Evolutionary conservation across 2,329 filamentous ascomycete species (phyloP).

Genomic region (Cladophialophora bantiana): DNA sequence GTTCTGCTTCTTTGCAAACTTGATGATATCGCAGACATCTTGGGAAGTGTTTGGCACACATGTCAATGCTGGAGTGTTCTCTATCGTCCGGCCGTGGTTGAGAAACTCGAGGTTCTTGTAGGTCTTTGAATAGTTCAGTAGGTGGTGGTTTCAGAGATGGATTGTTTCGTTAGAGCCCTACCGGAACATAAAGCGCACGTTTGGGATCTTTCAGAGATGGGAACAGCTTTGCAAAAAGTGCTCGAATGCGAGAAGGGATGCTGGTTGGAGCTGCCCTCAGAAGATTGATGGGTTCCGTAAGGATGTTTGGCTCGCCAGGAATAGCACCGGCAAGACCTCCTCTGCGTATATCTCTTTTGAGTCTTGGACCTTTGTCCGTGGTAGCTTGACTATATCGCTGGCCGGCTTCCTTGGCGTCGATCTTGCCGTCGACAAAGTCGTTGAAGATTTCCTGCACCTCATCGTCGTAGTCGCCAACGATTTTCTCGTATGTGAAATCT

Average conservation of each 20-base stretch:
- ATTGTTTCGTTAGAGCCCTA: not conserved
- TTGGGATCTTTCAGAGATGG: constrained; percentile 31
- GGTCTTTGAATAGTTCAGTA: constrained; percentile 18
- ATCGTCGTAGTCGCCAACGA: constrained; percentile 34
- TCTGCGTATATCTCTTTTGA: constrained; percentile 23
- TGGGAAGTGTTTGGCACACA: constrained; percentile 35
- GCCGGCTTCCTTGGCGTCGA: constrained; percentile 33
- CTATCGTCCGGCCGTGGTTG: constrained; percentile 32
- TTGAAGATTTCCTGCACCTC: constrained; percentile 33
- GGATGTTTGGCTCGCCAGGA: constrained; percentile 25
- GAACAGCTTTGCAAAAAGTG: constrained; percentile 26
- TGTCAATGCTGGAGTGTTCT: constrained; percentile 30
- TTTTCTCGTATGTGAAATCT: constrained; percentile 33
- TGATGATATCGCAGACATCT: constrained; percentile 35
- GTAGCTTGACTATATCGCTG: constrained; percentile 27
- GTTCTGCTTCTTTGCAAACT: constrained; percentile 34
- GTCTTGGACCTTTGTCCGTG: constrained; percentile 18
- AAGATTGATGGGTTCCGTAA: constrained; percentile 26
- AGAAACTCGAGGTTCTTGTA: constrained; percentile 35
- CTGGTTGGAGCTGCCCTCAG: constrained; percentile 29
- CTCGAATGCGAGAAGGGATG: constrained; percentile 33
- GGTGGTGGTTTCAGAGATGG: constrained; percentile 1
- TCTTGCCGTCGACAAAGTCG: constrained; percentile 34
- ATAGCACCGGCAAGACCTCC: constrained; percentile 24
- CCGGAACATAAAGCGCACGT: constrained; percentile 33